Base-by-base conservation (phyloP, 129 eudicot genomes). In the Dittrichia graveolens region DNA sequence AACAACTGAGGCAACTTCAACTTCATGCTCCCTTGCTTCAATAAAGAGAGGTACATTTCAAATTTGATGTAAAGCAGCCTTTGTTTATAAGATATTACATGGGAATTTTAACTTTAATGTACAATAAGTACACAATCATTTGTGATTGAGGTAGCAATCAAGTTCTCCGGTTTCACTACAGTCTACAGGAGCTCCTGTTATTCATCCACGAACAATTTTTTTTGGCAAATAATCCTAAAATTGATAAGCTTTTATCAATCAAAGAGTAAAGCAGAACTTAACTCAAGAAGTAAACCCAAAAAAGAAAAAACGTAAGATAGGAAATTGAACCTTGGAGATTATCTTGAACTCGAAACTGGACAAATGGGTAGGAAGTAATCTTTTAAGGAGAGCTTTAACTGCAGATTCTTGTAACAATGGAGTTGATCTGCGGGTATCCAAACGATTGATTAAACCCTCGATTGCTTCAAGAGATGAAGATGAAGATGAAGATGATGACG, bases 351-450 rank as follows among this genome's bases (percentile, higher is more conserved):
- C 43, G 68, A 92, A 92, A 54, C 92, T 80, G 72, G 88, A 85
- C 4, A 77, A 42, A 86, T 92, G 95, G 74, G 92, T 75, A 31
- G 96, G 98, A 72, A 92, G 96, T 79, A 89, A 71, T 75, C 98
- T 87, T 39, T 67, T 75, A 67, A 92, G 95, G 80, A 92, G 88
- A 73, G 80, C 87, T 69, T 73, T 83, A n/a, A 85, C 95, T 64
- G 98, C 96, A 73, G 79, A 66, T 85, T 87, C 96, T 85, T 92
- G 98, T 6, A 73, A 73, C 35, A 74, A 61, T 45, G 90, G 62
- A 79, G 91, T 78, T 73, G 91, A 64, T 68, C 78, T 74, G 42
- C 82, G 82, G 67, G 84, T 39, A 43, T 89, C 87, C 80, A 92
- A 72, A 52, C 82, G 89, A 41, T 65, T 82, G 56, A 73, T 45